phyloP scores from a whole-genome alignment of 352 stramenopile species.

The Phytopythium ostracodes region DNA sequence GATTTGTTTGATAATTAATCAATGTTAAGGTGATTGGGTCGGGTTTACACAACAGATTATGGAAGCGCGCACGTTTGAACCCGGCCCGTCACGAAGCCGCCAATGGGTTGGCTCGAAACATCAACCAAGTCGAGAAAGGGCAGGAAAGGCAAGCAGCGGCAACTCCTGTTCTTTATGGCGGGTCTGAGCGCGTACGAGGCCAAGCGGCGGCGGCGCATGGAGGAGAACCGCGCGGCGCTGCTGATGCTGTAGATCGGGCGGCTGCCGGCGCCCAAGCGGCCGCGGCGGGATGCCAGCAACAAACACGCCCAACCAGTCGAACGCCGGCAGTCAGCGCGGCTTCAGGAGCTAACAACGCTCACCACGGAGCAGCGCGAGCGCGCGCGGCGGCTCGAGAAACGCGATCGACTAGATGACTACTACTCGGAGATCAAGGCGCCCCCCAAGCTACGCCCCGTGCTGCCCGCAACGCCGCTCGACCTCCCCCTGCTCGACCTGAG shows the following conservation, averaged over 20 bases:
- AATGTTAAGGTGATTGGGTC: not conserved
- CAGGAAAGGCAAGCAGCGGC: too few species aligned
- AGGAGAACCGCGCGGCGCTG: constrained; percentile 41
- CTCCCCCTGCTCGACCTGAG: not conserved
- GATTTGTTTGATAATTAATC: not conserved
- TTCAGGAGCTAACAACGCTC: not conserved
- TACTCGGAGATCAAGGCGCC: not conserved
- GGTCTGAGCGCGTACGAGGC: constrained; percentile 47
- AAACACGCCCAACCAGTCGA: not conserved
- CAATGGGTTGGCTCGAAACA: not conserved
- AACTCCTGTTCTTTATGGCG: too few species aligned
- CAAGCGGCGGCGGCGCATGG: constrained; percentile 51
- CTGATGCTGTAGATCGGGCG: constrained; percentile 28
- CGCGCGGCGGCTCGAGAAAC: not conserved
- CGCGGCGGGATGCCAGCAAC: not conserved
- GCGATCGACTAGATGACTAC: not conserved
- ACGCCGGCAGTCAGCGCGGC: not conserved
- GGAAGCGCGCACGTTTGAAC: not conserved
- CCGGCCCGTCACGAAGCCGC: not conserved
- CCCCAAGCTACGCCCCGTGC: not conserved
- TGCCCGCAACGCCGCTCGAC: not conserved
- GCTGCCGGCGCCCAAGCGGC: constrained; percentile 9
- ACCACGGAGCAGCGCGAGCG: not conserved
- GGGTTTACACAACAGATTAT: not conserved
- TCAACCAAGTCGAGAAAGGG: not conserved